These are phyloP conservation scores for Salvia rosmarinus DNA, from an alignment of 257 asterid species.

Conservation along the genomic window DNA sequence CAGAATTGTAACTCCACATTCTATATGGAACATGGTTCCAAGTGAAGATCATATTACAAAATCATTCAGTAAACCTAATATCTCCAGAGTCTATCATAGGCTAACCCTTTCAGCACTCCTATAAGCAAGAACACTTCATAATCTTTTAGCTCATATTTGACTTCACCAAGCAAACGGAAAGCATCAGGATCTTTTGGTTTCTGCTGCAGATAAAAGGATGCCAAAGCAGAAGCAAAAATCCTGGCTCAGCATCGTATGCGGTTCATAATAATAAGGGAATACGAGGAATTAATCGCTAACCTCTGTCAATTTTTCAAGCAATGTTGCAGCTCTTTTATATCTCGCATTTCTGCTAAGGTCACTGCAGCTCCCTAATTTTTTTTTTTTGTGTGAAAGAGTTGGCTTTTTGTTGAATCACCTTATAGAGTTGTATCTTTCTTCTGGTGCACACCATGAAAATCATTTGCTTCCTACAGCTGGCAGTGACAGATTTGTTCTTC, in stretches of 20 bases:
- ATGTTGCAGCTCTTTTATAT: conserved; percentile 62
- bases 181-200: conserved; percentile 76
- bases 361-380: conserved; percentile 97
- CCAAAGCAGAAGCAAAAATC: conserved; percentile 34
- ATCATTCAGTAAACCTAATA: conserved; percentile 15
- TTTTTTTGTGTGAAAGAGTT: too few relatives aligned
- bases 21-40: conserved; percentile 7
- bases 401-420: conserved; percentile 31
- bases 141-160: conserved; percentile 83
- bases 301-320: conserved; percentile 80
- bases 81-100: conserved; percentile 9
- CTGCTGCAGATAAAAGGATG: conserved; percentile 54
- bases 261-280: conserved; percentile 23
- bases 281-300: conserved; percentile 44
- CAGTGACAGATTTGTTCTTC: neutral
- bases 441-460: conserved; percentile 14
- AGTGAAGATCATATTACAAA: conserved; percentile 20
- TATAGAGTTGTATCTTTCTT: conserved; percentile 16
- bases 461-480: conserved; percentile 19
- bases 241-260: conserved; percentile 12
- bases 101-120: conserved; percentile 73
- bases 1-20: conserved; percentile 8
- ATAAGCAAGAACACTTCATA: conserved; percentile 82
- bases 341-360: conserved; percentile 82
- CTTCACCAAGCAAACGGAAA: conserved; percentile 93